phyloP scores from a whole-genome alignment of 495 filamentous ascomycete genomes.

The Penicillium bialowiezense region DNA sequence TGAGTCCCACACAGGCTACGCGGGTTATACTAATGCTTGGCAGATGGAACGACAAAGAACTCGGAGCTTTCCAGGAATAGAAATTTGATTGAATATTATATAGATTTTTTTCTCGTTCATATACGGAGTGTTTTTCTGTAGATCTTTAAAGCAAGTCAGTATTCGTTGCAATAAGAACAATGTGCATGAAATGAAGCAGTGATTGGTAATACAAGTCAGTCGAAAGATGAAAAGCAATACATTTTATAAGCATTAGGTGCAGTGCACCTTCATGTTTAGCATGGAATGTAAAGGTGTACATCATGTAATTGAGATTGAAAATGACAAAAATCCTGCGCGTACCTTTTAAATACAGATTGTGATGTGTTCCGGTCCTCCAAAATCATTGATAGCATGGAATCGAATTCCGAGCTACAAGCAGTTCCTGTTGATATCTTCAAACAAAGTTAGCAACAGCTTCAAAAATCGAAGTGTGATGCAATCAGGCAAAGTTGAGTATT shows the following conservation, averaged over 20 bases:
- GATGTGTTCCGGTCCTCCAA: background rate
- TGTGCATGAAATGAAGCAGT: conserved; percentile 15
- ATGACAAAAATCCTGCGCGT: conserved; percentile 12
- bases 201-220: conserved; percentile 57
- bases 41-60: conserved; percentile 70
- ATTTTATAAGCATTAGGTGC: conserved; percentile 67
- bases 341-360: conserved; percentile 13
- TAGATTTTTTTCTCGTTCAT: background rate
- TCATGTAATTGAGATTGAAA: conserved; percentile 48
- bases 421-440: conserved; percentile 22
- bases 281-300: conserved; percentile 75
- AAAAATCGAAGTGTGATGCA: conserved; percentile 14
- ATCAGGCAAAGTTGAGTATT: conserved; percentile 12
- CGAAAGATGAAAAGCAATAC: conserved; percentile 96
- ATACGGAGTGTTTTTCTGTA: too few species aligned
- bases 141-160: conserved; percentile 35
- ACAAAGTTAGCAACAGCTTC: conserved; percentile 27
- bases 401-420: background rate
- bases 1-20: conserved; percentile 3
- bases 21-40: conserved; percentile 34
- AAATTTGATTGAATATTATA: conserved; percentile 13
- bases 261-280: conserved; percentile 79
- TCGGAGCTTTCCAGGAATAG: conserved; percentile 59
- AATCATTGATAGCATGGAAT: background rate
- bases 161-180: conserved; percentile 25